Evolutionary conservation across 1,284 basidiomycete genomes (phyloP).

Genomic region (Puccinia novopanici): DNA sequence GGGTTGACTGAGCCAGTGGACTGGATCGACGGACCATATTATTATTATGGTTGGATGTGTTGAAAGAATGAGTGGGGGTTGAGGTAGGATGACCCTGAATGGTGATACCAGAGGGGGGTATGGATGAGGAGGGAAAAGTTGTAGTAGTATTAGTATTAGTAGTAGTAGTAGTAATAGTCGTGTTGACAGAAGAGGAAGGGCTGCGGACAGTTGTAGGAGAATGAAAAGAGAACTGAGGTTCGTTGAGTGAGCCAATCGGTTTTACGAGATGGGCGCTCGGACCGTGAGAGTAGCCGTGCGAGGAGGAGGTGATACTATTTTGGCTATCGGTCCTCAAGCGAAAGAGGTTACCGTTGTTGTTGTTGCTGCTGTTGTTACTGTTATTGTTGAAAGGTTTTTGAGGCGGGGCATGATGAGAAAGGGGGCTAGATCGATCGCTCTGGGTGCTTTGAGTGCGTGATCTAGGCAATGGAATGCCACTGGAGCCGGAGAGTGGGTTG

Average conservation of each 20-base stretch:
- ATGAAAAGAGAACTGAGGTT: slow-evolving; percentile 2
- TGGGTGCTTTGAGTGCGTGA: slow-evolving; percentile 21
- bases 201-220: slow-evolving; percentile 1
- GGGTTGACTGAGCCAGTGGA: slow-evolving; percentile 32
- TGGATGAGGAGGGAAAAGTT: slow-evolving; percentile 5
- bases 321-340: slow-evolving; percentile 2
- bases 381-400: neutral
- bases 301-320: slow-evolving; percentile 3
- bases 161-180: too few species aligned
- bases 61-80: slow-evolving; percentile 20
- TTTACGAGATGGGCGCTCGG: neutral
- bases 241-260: neutral
- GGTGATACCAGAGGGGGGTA: neutral
- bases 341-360: too few species aligned
- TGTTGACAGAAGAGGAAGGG: neutral
- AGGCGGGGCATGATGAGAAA: neutral
- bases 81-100: slow-evolving; percentile 5
- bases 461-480: slow-evolving; percentile 2
- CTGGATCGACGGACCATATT: slow-evolving; percentile 42
- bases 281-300: slow-evolving; percentile 27
- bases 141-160: too few species aligned
- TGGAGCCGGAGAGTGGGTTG: neutral
- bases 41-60: neutral
- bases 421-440: slow-evolving; percentile 23
- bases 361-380: too few species aligned